phyloP scores from a whole-genome alignment of 805 yeast species.

The Barnettozyma botsteinii region DNA sequence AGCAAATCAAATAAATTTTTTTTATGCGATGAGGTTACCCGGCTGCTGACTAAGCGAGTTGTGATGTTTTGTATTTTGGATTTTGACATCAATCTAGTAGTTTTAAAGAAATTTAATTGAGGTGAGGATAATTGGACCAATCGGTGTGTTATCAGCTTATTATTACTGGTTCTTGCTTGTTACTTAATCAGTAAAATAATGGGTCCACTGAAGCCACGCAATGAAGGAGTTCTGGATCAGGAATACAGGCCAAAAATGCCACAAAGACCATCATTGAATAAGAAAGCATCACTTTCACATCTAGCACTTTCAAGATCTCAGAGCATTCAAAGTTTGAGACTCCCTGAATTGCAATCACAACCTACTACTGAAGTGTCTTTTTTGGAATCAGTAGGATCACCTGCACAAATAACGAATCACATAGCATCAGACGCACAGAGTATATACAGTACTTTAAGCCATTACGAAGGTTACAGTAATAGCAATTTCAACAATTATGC shows the following conservation, averaged over 20 bases:
- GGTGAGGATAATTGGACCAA: too few relatives aligned
- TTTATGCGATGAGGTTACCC: constrained; percentile 18
- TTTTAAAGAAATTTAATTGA: too few relatives aligned
- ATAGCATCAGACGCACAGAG: constrained; percentile 1
- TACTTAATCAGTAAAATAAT: neutral
- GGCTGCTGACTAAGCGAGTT: too few relatives aligned
- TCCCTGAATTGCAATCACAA: constrained; percentile 24
- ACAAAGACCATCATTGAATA: constrained; percentile 13
- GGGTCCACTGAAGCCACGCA: neutral
- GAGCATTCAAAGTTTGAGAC: constrained; percentile 11
- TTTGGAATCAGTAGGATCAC: constrained; percentile 12
- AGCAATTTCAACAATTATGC: constrained; percentile 8
- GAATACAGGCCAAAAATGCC: constrained; percentile 12
- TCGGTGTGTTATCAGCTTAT: too few relatives aligned
- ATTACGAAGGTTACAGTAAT: constrained; percentile 1
- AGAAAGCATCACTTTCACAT: constrained; percentile 20
- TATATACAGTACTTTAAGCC: constrained; percentile 3
- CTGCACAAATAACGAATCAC: neutral
- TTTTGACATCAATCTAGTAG: too few relatives aligned
- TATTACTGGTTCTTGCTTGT: too few relatives aligned
- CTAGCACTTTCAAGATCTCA: constrained; percentile 15
- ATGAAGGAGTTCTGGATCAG: neutral
- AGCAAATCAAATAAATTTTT: constrained; percentile 5
- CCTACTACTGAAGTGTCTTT: constrained; percentile 31
- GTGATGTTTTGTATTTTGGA: too few relatives aligned